Evolutionary conservation across 2,329 filamentous ascomycete species (phyloP).

Genomic region (Colletotrichum theobromicola): DNA sequence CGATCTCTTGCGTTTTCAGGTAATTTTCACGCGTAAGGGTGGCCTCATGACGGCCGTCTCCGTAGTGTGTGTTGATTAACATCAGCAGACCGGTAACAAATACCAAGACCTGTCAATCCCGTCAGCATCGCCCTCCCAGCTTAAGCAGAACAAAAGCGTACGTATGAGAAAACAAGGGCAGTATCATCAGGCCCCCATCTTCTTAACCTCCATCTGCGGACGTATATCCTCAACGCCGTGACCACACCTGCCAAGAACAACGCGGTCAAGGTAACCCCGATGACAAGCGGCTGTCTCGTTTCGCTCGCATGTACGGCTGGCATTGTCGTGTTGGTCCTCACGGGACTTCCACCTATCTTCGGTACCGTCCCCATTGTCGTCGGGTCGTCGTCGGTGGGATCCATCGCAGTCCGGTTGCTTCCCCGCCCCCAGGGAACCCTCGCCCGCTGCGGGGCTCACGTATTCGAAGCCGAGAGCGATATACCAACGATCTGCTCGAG

Average conservation of each 20-base stretch:
- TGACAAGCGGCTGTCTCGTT: neutral
- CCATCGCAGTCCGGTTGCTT: neutral
- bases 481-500: neutral
- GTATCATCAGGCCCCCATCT: slow-evolving; percentile 12
- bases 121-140: neutral
- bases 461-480: neutral
- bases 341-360: neutral
- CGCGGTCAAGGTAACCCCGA: neutral
- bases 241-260: neutral
- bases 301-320: neutral
- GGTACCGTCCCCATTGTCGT: too few relatives aligned
- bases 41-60: neutral
- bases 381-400: neutral
- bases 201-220: neutral
- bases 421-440: neutral
- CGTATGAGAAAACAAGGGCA: neutral
- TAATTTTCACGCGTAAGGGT: neutral
- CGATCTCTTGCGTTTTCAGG: slow-evolving; percentile 7
- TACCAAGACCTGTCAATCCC: neutral
- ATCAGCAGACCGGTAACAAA: neutral
- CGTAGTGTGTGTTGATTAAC: slow-evolving; percentile 10
- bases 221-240: neutral
- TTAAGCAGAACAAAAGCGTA: neutral
- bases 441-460: neutral
- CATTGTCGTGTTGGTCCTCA: neutral